Conservation (phyloP, 2,329 filamentous ascomycete species). For the Diplodia sapinea region DNA sequence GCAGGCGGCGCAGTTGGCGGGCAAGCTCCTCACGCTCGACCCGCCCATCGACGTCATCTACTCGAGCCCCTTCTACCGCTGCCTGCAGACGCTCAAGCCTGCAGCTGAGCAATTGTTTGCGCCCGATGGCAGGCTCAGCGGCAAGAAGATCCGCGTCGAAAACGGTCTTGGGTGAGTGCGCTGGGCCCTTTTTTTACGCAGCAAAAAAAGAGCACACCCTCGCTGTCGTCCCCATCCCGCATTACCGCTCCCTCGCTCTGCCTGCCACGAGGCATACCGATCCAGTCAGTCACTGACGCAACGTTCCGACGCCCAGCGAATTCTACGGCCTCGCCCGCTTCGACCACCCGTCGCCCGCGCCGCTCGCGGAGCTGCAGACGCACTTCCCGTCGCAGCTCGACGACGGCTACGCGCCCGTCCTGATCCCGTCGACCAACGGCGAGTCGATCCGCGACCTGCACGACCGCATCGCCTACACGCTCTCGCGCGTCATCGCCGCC, state of each 20-base stretch:
- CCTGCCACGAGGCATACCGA: no score
- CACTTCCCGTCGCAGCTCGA: constrained; percentile 71
- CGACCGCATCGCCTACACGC: constrained; percentile 73
- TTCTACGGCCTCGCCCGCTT: constrained; percentile 91
- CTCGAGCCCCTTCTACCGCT: constrained; percentile 53
- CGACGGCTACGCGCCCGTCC: constrained; percentile 63
- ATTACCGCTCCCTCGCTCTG: neutral
- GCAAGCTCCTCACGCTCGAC: constrained; percentile 64
- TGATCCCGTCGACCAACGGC: constrained; percentile 73
- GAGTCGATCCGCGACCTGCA: constrained; percentile 83
- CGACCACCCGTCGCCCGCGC: constrained; percentile 79
- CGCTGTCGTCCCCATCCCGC: neutral
- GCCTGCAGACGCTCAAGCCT: constrained; percentile 48
- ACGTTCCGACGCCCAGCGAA: constrained; percentile 63
- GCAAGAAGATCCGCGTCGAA: constrained; percentile 57
- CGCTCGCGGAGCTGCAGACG: constrained; percentile 63
- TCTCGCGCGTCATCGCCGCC: constrained; percentile 72
- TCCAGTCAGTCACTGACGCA: neutral
- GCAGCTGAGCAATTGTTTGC: constrained; percentile 43
- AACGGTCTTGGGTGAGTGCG: constrained; percentile 57
- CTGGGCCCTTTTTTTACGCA: no score
- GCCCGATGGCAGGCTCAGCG: constrained; percentile 37
- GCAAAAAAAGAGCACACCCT: no score
- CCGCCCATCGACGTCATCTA: constrained; percentile 79
- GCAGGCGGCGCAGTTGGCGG: constrained; percentile 78